Evolutionary conservation across 257 asterid genomes (phyloP), one percentile per base, ranked within the genome.

Genomic region (Plantago elongata): DNA sequence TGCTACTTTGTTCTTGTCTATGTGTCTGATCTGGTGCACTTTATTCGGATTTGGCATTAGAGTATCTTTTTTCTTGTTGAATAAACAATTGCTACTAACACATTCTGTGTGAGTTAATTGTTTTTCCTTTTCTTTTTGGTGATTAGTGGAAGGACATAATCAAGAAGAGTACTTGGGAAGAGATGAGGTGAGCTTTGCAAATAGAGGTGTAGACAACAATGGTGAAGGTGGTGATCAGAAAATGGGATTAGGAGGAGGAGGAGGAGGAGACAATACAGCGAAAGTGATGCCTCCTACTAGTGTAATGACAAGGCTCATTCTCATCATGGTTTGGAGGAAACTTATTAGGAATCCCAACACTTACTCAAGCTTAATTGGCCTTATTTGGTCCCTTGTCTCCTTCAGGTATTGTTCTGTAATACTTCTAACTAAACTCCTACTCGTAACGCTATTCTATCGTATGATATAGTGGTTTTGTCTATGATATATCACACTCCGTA

Each of bases 321-420:
- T 92, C 77, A 86, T 92, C 55, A 92, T 92, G 99, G 99, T 92
- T 29, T 89, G 99, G 99, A 89, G 97, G 43, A 92, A 92, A 67
- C 90, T 92, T 56, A 92, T 92, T 44, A 86, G 99, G 66, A 89
- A 92, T 17, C 99, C 99, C 68, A 92, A 92, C 83, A 92, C 96
- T 69, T 92, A 92, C 12, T 92, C 99, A 14, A 92, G 97, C 79
- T 73, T 92, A 44, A 72, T 89, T 72, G 99, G 96, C 0, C 72
- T 92, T 29, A 82, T 70, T 7, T 92, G 99, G 99, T 84, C 99
- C 63, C 79, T 92, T 12, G 79, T 92, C 67, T 84, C 97, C 40
- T 92, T 74, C 91, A 86, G 97, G 99, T 92, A 61, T 42, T 7
- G 1, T 22, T 22, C 2, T 22, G 27, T 2, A 22, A 2, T 22